These are phyloP conservation scores for Fusarium proliferatum DNA, from an alignment of 2,329 filamentous ascomycete genomes.

Conservation along the genomic window DNA sequence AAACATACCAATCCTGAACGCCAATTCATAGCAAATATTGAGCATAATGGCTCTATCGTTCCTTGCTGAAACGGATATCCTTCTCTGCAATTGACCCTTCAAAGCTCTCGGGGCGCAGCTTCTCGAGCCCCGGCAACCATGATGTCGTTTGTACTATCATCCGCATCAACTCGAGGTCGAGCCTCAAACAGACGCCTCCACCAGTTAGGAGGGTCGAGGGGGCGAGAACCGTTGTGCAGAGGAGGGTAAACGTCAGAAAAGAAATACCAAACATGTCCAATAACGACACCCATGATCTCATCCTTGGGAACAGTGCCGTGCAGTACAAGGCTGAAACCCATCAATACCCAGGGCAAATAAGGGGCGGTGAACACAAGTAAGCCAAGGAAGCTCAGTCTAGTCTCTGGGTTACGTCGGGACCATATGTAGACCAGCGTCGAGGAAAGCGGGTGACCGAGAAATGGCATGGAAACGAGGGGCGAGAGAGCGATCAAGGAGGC, in stretches of 20 bases:
- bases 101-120: conserved; percentile 41
- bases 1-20: conserved; percentile 31
- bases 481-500: conserved; percentile 82
- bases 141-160: conserved; percentile 69
- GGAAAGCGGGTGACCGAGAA: conserved; percentile 91
- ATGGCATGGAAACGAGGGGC: conserved; percentile 89
- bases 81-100: background rate
- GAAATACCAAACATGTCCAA: conserved; percentile 98
- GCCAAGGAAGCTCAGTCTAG: conserved; percentile 87
- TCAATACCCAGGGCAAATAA: conserved; percentile 94
- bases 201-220: conserved; percentile 89
- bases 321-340: conserved; percentile 91
- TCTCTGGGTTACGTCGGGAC: conserved; percentile 94
- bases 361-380: conserved; percentile 92
- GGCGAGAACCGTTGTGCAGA: conserved; percentile 83
- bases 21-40: conserved; percentile 7
- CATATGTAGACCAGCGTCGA: conserved; percentile 98
- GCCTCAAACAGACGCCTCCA: conserved; percentile 88
- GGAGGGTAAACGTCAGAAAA: conserved; percentile 97
- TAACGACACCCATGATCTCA: conserved; percentile 93
- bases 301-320: conserved; percentile 93
- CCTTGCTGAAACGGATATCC: background rate
- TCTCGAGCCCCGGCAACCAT: conserved; percentile 64
- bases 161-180: conserved; percentile 59
- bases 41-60: background rate